Evolutionary conservation across 805 yeast genomes (phyloP), one percentile per base, ranked within the genome.

Genomic region (Kazachstania viticola): DNA sequence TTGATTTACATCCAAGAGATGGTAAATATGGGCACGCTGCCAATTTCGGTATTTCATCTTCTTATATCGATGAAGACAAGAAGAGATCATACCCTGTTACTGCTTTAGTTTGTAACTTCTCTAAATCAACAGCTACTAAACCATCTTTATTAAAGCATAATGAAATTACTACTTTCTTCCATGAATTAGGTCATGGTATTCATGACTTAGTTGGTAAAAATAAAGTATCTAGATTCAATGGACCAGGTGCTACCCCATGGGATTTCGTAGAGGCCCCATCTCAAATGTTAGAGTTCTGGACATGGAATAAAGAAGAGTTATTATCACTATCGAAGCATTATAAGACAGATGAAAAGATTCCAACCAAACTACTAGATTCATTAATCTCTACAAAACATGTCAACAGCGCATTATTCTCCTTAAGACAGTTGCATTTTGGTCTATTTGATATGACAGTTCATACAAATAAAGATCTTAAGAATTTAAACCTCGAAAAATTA

Each of bases 181-280:
- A 83, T 50, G 94, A 83, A 56, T 65, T 82, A 41, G 94, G 94
- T 17, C 94, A 83, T 49, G 94, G 93, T 35, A 78, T 83, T 35
- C 95, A 83, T 56, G 79, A 74, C 42, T 58, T 81, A 29, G 65
- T 82, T 34, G 81, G 87, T 9, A 62, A 67, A 38, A 77, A 87
- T 17, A 62, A 61, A 36, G 74, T 69, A 42, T 65, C 79, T 2
- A 65, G 77, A 39, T 82, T 81, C 58, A 79, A 73, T 48, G 94
- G 94, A 15, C 62, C 65, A 14, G 76, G 87, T 19, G 63, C 70
- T 25, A 88, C 80, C 28, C 73, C 79, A 24, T 67, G 91, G 69
- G 94, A 83, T 58, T 83, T 83, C 58, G 94, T 83, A 30, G 94
- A 83, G 57, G 82, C 88, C 36, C 95, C 94, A 17, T 82, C 94